Base-by-base conservation (phyloP, 108 stramenopile genomes). In the Nannochloropsis salina region DNA sequence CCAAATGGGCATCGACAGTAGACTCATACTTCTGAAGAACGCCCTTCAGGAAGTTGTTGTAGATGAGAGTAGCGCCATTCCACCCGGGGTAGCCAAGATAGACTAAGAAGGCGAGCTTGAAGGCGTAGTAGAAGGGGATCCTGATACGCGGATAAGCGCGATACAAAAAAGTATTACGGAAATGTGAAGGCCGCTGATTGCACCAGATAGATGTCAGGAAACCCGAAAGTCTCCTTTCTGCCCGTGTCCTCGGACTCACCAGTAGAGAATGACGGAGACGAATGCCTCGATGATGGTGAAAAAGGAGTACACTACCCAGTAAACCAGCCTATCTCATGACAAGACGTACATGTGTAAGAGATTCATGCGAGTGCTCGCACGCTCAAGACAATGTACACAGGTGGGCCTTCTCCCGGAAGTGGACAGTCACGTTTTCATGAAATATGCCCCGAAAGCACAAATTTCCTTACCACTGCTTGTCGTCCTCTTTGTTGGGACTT, bases 221-320 rank as follows among this genome's bases (percentile, higher is more conserved):
- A 31, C 31, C 31, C 31, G 31, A 31, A 31, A 31, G 15, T 74
- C 61, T n/a, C 61, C 61, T 74, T 74, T n/a, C 61, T 2, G 61
- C n/a, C 61, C 61, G 2, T n/a, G 20, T 74, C 61, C 2, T 74
- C 61, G n/a, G n/a, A n/a, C 61, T 74, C 3, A 74, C 95, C 95
- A 96, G 86, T 95, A 95, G 22, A 96, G 89, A 20, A 97, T 89
- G 45, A 93, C 90, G 40, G 93, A 94, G 22, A 90, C 85, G 88
- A 97, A 97, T 74, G 94, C 91, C 90, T 96, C 96, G 85, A 97
- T 90, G 82, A 96, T 91, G 43, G 94, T 93, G 88, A 97, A 96
- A 90, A 95, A 94, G 44, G 95, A 92, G 86, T 94, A 97, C 44
- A 97, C 93, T 74, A 96, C 94, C 96, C 96, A 97, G 89, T 97